Evolutionary conservation across 2,329 filamentous ascomycete species (phyloP).

Genomic region (Gaeumannomyces sp.): DNA sequence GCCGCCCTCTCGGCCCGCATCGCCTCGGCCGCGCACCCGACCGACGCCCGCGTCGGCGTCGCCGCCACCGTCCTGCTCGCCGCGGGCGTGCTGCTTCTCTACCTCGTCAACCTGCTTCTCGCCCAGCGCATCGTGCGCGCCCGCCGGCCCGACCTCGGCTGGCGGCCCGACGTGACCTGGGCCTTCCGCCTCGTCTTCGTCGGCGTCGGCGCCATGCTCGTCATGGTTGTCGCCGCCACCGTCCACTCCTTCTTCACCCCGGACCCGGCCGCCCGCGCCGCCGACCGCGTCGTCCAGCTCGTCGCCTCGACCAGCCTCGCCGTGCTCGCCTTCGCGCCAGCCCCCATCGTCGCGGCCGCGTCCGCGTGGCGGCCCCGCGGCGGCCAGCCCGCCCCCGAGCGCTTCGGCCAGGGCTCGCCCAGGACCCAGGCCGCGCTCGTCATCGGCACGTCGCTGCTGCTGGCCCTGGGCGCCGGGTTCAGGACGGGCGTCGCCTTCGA

Average conservation of each 20-base stretch:
- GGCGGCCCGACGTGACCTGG: constrained; percentile 48
- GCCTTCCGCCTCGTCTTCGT: constrained; percentile 52
- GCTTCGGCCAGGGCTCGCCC: constrained; percentile 63
- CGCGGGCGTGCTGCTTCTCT: constrained; percentile 68
- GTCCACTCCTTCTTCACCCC: constrained; percentile 65
- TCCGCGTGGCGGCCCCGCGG: constrained; percentile 36
- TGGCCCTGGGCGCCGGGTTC: constrained; percentile 65
- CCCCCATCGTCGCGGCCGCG: constrained; percentile 46
- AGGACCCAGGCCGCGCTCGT: constrained; percentile 62
- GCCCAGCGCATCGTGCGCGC: constrained; percentile 69
- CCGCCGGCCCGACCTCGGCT: constrained; percentile 64
- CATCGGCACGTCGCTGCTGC: constrained; percentile 48
- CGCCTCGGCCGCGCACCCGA: constrained; percentile 41
- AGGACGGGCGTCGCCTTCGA: constrained; percentile 54
- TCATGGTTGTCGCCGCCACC: constrained; percentile 59
- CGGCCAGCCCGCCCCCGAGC: constrained; percentile 30
- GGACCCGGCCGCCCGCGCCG: constrained; percentile 36
- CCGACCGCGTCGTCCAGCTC: constrained; percentile 58
- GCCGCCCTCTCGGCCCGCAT: constrained; percentile 46
- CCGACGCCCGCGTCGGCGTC: constrained; percentile 38
- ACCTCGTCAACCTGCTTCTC: constrained; percentile 72
- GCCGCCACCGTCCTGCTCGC: constrained; percentile 65
- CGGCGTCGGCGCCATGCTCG: constrained; percentile 49
- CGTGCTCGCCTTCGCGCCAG: constrained; percentile 59
- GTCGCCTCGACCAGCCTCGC: constrained; percentile 57